A percentile compares a stretch with the other conserved stretches of the same genome.
Evolutionary conservation across 2,329 filamentous ascomycete genomes (phyloP).

Genomic region (Pseudogymnoascus verrucosus): DNA sequence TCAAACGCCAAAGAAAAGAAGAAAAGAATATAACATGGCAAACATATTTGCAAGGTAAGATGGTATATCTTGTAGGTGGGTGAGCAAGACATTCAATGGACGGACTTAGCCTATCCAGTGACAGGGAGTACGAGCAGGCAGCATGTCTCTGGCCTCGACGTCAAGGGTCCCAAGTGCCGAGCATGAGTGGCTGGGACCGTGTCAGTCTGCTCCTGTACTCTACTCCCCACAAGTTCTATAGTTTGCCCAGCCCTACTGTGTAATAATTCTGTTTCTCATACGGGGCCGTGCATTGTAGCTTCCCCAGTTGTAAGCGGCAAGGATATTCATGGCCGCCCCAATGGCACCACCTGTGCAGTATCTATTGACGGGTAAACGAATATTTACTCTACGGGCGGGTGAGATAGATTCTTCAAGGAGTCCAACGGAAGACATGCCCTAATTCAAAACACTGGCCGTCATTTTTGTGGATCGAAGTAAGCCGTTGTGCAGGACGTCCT

Average conservation of each 20-base stretch:
- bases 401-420: neutral
- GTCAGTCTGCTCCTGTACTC: neutral
- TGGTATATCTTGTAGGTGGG: neutral
- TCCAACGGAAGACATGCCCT: neutral
- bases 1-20: constrained; percentile 6
- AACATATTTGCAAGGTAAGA: neutral
- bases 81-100: neutral
- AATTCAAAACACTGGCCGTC: neutral
- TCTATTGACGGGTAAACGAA: neutral
- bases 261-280: neutral
- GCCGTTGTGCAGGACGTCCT: neutral
- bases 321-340: neutral
- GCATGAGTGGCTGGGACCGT: neutral
- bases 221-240: neutral
- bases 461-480: constrained; percentile 1
- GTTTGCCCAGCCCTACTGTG: neutral
- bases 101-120: neutral
- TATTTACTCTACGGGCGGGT: neutral
- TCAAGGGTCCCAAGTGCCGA: neutral
- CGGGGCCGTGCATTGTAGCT: neutral
- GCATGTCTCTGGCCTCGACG: neutral
- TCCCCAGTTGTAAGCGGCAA: neutral
- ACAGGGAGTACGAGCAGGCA: neutral
- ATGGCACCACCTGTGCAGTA: neutral
- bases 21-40: neutral